Base-by-base conservation (phyloP, 2,329 filamentous ascomycete genomes). In the Alternaria alternata region DNA sequence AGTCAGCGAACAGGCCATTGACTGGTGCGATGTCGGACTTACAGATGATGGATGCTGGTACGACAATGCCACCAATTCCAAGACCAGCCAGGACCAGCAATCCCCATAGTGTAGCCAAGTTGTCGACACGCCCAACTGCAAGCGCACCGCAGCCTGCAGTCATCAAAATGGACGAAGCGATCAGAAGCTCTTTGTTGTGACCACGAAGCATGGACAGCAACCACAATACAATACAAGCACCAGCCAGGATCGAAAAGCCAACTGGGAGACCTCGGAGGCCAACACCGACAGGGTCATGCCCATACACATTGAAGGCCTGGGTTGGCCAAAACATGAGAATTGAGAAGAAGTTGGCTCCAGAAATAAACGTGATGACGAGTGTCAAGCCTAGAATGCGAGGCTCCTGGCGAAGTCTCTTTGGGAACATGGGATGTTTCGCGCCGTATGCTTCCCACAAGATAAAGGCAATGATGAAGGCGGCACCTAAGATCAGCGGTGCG, bases 21-120 rank as follows among this genome's bases (percentile, higher is more conserved):
- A 48, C 6, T 2, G 14, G 14, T 18, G n/a, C 14, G 22, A 18
- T 3, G 12, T 3, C 8, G 38, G 28, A 59, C 65, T 61, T 61
- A 65, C 63, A 68, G n/a, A 91, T 88, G 62, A 91, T 88, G 1
- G 86, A 88, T 2, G 87, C 86, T 1, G 88, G 89, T 7, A 91
- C 86, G 12, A 91, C 85, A 44, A 91, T 89, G 0, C 87, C 89
- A 12, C 88, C 89, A 20, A 91, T 88, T 7, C 88, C 89, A 3
- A 91, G 76, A 7, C 87, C 86, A 4, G 87, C 87, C 5, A 90
- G 74, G 24, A 86, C 77, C 12, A 91, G 78, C 26, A 89, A 78
- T 16, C 82, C 83, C 81, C 85, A 89, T 18, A 88, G 77, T 36
- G 80, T 77, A 57, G 82, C 67, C 51, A 88, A 78, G 66, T 88